Conservation (phyloP, 2,329 filamentous ascomycete species). For the Fusarium citri region DNA sequence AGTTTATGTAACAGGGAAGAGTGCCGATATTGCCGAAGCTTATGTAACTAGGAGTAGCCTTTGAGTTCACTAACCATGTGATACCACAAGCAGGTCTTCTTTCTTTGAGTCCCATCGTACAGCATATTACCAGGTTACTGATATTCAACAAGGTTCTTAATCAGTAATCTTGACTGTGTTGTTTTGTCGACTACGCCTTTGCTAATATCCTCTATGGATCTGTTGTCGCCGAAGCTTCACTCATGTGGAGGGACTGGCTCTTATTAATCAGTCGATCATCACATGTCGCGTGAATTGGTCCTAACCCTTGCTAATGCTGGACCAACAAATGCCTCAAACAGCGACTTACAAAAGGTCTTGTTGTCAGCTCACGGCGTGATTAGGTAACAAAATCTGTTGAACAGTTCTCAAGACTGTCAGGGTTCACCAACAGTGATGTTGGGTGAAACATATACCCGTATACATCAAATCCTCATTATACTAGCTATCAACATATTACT, state of each 20-base stretch:
- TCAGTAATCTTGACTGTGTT: background rate
- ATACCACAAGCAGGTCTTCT: background rate
- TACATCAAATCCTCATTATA: no score
- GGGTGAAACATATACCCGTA: no score
- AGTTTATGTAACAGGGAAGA: background rate
- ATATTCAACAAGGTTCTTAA: background rate
- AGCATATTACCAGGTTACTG: background rate
- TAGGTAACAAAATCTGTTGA: no score
- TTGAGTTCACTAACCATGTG: background rate
- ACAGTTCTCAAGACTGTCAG: no score
- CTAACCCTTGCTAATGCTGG: background rate
- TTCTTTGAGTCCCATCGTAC: no score
- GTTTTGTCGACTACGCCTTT: background rate
- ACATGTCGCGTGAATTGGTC: background rate
- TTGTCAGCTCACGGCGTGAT: background rate
- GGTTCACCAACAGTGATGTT: no score
- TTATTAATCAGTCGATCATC: background rate
- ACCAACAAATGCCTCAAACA: background rate
- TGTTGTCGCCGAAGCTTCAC: no score
- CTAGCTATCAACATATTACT: background rate
- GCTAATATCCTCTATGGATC: background rate
- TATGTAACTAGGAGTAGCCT: background rate
- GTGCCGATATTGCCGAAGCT: background rate
- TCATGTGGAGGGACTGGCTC: background rate
- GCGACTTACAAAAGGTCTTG: rapidly evolving